A percentile compares a stretch with the other conserved stretches of the same genome.
phyloP scores from a whole-genome alignment of 306 rosid species.

The Calophaca sinica region DNA sequence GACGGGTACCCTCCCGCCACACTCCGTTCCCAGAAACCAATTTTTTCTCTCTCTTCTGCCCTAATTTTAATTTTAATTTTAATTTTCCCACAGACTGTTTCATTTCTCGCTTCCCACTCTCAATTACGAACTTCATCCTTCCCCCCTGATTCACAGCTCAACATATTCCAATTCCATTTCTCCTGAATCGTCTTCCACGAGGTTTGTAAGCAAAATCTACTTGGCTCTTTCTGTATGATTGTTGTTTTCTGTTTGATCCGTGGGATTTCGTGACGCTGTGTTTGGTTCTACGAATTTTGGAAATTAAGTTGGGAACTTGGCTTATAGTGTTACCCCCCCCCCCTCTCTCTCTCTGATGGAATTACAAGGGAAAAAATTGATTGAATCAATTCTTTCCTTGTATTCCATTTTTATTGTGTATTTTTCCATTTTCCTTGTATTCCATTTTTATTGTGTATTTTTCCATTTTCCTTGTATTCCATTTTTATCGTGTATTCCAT shows the following conservation, averaged over 20 bases:
- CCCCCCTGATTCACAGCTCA: not conserved
- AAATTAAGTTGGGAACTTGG: slow-evolving; percentile 1
- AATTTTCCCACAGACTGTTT: slow-evolving; percentile 25
- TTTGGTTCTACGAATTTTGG: not conserved
- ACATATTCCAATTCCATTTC: slow-evolving; percentile 29
- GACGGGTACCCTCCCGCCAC: slow-evolving; percentile 60
- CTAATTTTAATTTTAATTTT: slow-evolving; percentile 37
- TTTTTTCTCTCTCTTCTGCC: slow-evolving; percentile 42
- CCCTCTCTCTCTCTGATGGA: not conserved
- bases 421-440: not conserved
- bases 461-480: not conserved
- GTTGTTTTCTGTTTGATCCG: slow-evolving; percentile 29
- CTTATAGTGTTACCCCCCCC: too few relatives aligned
- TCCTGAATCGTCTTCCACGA: slow-evolving; percentile 10
- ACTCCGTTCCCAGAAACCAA: slow-evolving; percentile 41
- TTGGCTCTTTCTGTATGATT: not conserved
- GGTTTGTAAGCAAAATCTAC: slow-evolving; percentile 26
- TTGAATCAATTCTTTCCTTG: slow-evolving; percentile 20
- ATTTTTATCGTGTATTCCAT: not conserved
- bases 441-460: not conserved
- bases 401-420: not conserved
- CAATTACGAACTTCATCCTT: not conserved
- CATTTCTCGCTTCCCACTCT: slow-evolving; percentile 18
- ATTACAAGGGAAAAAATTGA: slow-evolving; percentile 6
- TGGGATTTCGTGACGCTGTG: slow-evolving; percentile 29